Percentiles rank a stretch among this genome's conserved stretches.
Evolutionary conservation across 495 filamentous ascomycete species (phyloP).

Genomic region (Tuber melanosporum): DNA sequence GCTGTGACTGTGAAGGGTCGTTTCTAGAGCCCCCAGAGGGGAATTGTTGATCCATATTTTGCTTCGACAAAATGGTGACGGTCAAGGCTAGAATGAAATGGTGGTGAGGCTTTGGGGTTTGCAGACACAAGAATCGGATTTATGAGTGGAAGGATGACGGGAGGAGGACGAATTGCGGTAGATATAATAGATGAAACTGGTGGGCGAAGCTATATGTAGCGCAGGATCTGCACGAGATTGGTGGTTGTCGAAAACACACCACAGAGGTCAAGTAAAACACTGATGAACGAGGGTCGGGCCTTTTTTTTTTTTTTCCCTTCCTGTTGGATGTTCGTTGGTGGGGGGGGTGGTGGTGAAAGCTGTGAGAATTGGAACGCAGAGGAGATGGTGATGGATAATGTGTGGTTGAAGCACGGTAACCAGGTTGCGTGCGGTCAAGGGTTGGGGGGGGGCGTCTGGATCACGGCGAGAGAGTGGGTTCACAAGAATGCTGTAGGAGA

Average conservation of each 20-base stretch:
- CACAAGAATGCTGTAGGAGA: constrained; percentile 12
- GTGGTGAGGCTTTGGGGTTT: constrained; percentile 12
- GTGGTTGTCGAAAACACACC: background rate
- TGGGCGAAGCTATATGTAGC: constrained; percentile 3
- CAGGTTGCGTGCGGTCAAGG: background rate
- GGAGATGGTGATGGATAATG: background rate
- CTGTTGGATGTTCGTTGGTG: background rate
- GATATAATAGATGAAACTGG: constrained; percentile 37
- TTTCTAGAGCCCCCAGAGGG: constrained; percentile 39
- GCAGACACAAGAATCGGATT: background rate
- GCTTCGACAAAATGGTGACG: constrained; percentile 36
- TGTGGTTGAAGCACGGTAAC: background rate
- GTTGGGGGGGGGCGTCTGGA: background rate
- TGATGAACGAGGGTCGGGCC: background rate
- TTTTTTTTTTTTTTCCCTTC: background rate
- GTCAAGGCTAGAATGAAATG: constrained; percentile 20
- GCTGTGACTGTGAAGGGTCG: constrained; percentile 41
- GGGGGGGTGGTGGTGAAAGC: background rate
- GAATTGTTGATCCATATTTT: constrained; percentile 40
- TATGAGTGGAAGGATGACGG: constrained; percentile 3
- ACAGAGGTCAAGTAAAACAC: constrained; percentile 5
- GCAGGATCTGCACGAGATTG: constrained; percentile 4
- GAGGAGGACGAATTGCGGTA: constrained; percentile 34
- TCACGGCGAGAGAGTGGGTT: background rate
- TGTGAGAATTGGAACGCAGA: background rate